phyloP scores from a whole-genome alignment of 768 basidiomycete species.

The Austroboletus festivus region DNA sequence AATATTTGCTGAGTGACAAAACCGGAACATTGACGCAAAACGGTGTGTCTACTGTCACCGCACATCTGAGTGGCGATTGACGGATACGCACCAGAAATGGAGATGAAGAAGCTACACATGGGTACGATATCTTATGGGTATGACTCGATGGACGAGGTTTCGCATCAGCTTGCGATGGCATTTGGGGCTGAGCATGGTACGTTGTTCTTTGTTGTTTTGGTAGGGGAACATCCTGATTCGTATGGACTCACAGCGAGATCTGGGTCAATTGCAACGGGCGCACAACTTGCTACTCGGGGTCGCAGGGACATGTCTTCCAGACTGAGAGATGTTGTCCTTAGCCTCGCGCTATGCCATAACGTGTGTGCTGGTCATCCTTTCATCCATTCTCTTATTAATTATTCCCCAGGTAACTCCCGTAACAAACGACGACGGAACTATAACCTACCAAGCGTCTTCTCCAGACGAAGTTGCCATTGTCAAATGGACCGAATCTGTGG shows the following conservation, averaged over 20 bases:
- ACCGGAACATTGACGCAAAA: constrained; percentile 98
- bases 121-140: constrained; percentile 96
- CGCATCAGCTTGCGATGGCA: constrained; percentile 83
- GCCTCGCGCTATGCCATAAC: constrained; percentile 94
- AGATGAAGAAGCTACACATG: constrained; percentile 98
- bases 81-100: constrained; percentile 77
- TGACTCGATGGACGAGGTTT: constrained; percentile 99
- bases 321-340: constrained; percentile 87
- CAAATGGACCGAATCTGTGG: constrained; percentile 93
- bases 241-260: constrained; percentile 42
- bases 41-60: constrained; percentile 46
- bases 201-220: background rate
- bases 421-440: constrained; percentile 86
- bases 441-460: constrained; percentile 98
- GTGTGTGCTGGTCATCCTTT: constrained; percentile 40
- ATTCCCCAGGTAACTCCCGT: constrained; percentile 90
- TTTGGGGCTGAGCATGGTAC: constrained; percentile 69
- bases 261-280: constrained; percentile 67
- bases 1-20: constrained; percentile 95
- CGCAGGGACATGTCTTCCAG: constrained; percentile 93
- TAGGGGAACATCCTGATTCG: background rate
- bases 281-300: constrained; percentile 80
- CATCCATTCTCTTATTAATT: background rate
- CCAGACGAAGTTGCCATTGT: constrained; percentile 99
- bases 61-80: background rate